Evolutionary conservation across 768 basidiomycete genomes (phyloP).

Genomic region (Sporobolomyces phaffii): DNA sequence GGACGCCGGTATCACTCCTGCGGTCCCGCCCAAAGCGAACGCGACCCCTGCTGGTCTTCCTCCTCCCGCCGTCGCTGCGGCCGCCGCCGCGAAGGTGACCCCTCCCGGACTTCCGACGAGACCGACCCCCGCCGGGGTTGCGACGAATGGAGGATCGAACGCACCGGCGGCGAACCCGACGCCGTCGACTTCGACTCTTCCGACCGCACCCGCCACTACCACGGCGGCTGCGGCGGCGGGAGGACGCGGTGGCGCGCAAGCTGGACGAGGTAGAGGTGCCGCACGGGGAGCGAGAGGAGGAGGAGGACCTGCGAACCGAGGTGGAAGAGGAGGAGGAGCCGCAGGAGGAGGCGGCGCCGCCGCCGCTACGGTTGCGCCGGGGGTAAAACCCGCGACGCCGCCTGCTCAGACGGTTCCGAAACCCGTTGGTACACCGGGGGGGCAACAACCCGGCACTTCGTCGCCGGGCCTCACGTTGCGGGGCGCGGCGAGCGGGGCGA

Average conservation of each 20-base stretch:
- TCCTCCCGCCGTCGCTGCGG: constrained; percentile 41
- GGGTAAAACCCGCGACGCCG: not conserved
- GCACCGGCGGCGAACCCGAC: not conserved
- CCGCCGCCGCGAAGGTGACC: constrained; percentile 41
- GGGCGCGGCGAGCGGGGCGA: constrained; percentile 1
- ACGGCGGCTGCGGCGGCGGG: not conserved
- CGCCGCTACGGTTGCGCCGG: not conserved
- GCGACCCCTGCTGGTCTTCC: constrained; percentile 36
- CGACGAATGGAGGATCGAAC: no score
- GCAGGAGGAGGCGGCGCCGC: not conserved
- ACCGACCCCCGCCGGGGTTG: not conserved
- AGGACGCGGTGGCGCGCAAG: constrained; percentile 46
- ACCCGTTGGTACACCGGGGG: not conserved
- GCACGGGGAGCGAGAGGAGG: constrained; percentile 8
- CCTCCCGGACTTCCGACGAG: constrained; percentile 16
- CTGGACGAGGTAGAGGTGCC: constrained; percentile 17
- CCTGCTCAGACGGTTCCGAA: not conserved
- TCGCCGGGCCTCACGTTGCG: not conserved
- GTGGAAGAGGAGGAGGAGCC: constrained; percentile 20
- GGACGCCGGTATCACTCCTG: not conserved
- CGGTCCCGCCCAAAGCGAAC: constrained; percentile 26
- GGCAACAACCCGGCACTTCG: not conserved
- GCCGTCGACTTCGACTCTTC: not conserved
- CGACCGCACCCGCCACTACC: not conserved
- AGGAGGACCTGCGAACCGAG: constrained; percentile 8